Base-by-base conservation (phyloP, 2,329 filamentous ascomycete species). In the Fusarium torulosum region DNA sequence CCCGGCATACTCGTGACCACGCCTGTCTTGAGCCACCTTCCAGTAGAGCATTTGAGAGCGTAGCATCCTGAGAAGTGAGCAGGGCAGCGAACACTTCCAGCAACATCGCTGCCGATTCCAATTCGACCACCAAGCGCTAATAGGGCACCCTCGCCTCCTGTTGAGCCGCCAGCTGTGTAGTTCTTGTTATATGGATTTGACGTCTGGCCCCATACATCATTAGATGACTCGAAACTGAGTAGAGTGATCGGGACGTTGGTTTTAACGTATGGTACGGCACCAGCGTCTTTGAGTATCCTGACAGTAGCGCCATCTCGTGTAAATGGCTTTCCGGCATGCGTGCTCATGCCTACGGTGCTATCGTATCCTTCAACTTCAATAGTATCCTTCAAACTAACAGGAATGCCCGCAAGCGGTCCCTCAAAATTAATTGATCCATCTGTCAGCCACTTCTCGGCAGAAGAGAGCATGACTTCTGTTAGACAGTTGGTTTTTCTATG, bases 1-100 rank as follows among this genome's bases (percentile, higher is more conserved):
- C 95, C 95, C 0, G 92, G 89, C 93, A 97, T 97, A 72, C 91
- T 94, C 1, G 94, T 97, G 63, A 87, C 87, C 76, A 93, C 89
- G 11, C 93, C 93, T 41, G 88, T 85, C 78, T 96, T 97, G 2
- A 93, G 93, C 93, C 94, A 97, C 47, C 94, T 86, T 3, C 95
- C 94, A 2, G 92, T 96, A 4, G 92, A 94, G 79, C 94, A 97
- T 35, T 92, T 88, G 23, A 97, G 81, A 19, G 91, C 91, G 78
- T 97, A 97, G 76, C 95, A 93, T 10, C 94, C 94, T 3, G 91
- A 91, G 81, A 94, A 97, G 72, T 97, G 93, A 7, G 94, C 95
- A 0, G 94, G 95, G 3, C 87, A 90, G 52, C 94, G 87, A 7
- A 97, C 94, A 17, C 92, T 96, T 29, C 95, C 94, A 15, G 94